A percentile compares a stretch with the other conserved stretches of the same genome.
phyloP scores from a whole-genome alignment of 805 yeast species.

The Wickerhamiella dianesei region DNA sequence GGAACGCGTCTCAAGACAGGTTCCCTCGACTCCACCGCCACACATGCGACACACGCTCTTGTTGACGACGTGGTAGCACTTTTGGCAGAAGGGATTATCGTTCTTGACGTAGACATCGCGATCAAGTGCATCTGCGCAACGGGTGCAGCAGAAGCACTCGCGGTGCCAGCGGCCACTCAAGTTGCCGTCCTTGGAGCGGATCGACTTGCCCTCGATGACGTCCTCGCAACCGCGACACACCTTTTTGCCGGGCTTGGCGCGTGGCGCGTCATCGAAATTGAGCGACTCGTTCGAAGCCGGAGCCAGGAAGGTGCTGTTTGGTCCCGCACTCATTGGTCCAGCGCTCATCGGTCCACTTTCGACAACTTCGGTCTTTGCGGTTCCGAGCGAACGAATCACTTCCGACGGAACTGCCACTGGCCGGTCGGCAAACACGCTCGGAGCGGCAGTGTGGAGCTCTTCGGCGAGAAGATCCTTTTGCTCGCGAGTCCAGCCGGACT shows the following conservation, averaged over 20 bases:
- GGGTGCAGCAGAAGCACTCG: constrained; percentile 61
- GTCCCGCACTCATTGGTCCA: no score
- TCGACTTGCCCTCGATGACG: constrained; percentile 48
- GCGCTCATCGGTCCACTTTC: no score
- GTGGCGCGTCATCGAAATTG: background rate
- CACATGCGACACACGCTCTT: constrained; percentile 64
- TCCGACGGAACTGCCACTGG: no score
- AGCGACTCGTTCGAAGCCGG: background rate
- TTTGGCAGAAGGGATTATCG: constrained; percentile 71
- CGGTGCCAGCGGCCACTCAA: constrained; percentile 82
- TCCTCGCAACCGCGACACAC: constrained; percentile 58
- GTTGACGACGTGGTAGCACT: constrained; percentile 63
- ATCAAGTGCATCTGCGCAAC: constrained; percentile 34
- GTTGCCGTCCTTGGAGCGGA: constrained; percentile 65
- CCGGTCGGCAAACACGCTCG: no score
- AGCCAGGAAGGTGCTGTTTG: no score
- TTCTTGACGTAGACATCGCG: constrained; percentile 47
- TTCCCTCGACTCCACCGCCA: constrained; percentile 70
- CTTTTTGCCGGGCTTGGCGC: constrained; percentile 4
- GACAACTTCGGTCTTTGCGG: no score
- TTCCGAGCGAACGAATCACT: no score
- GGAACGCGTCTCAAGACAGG: constrained; percentile 52
- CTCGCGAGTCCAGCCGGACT: background rate
- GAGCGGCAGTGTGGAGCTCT: background rate
- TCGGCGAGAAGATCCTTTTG: background rate